Conservation (phyloP, 768 basidiomycete species). For the Auricularia sp. region DNA sequence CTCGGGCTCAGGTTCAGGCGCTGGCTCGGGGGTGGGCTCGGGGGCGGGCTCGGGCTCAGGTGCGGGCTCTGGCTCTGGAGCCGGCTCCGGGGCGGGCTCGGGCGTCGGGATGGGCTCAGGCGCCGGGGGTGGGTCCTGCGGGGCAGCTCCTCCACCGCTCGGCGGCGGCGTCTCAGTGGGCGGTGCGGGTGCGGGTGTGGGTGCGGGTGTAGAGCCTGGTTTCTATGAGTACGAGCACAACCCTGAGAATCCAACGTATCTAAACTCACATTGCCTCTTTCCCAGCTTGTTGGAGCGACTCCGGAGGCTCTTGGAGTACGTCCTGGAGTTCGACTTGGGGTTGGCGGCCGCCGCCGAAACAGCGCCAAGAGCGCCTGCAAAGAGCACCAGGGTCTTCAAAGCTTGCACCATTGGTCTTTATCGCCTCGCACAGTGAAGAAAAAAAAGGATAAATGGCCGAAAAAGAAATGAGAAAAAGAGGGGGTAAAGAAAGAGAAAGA, state of each 20-base stretch:
- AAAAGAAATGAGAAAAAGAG: too few relatives aligned
- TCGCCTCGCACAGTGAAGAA: neutral
- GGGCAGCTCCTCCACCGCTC: neutral
- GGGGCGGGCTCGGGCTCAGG: too few relatives aligned
- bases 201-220: neutral
- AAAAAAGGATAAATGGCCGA: neutral
- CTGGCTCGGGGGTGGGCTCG: neutral
- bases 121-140: too few relatives aligned
- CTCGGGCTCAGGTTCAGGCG: neutral
- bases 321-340: neutral
- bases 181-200: neutral
- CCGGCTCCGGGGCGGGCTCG: too few relatives aligned
- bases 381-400: neutral
- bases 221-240: neutral
- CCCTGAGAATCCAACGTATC: neutral
- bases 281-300: neutral
- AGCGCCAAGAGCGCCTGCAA: neutral
- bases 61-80: too few relatives aligned
- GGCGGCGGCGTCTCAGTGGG: neutral
- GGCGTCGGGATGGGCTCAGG: too few relatives aligned
- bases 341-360: neutral
- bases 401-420: neutral
- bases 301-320: neutral
- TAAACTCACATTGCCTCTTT: neutral
- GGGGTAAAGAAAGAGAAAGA: too few relatives aligned